Base-by-base conservation (phyloP, 305 asterid genomes). In the Fraxinus nigra region DNA sequence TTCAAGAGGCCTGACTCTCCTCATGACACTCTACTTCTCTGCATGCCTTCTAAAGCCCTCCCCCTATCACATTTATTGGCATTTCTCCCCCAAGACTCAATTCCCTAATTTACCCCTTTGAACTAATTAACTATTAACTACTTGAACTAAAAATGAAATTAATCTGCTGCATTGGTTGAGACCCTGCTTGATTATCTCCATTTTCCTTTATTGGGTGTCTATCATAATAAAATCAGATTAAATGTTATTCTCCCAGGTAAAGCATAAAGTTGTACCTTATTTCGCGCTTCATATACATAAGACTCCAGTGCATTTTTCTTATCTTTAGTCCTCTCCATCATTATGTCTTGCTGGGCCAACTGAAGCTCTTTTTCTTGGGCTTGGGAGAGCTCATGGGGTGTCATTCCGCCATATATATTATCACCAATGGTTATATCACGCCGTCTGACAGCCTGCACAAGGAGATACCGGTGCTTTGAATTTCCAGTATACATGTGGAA, bases 281-380 rank as follows among this genome's bases (percentile, higher is more conserved):
- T 97, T 82, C 99, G 94, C 8, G 96, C 91, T 74, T 97, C 98
- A 83, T 97, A 97, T 77, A 97, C 97, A 78, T 90, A 94, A 32
- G 99, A 92, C 93, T 97, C 99, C 78, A 97, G 87, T 54, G 97
- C 89, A 88, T 97, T 97, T 89, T 92, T 97, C 92, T 88, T 89
- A 83, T 97, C 98, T 90, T 97, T 93, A 85, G 98, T 94, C 88
- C 92, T 91, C 89, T 97, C 99, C 91, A 92, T 90, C 85, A 83
- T 81, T 24, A 84, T 82, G 84, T 97, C 99, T 85, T 97, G 98
- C 85, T 91, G 92, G 81, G 91, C 84, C 84, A 94, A 85, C 84
- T 88, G 90, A 83, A 78, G 84, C 87, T 97, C 99, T 84, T 86
- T 89, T 69, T 88, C 92, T 87, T 85, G 91, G 82, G 97, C 98